phyloP scores from a whole-genome alignment of 1,284 basidiomycete genomes.

The Cerrena zonata region DNA sequence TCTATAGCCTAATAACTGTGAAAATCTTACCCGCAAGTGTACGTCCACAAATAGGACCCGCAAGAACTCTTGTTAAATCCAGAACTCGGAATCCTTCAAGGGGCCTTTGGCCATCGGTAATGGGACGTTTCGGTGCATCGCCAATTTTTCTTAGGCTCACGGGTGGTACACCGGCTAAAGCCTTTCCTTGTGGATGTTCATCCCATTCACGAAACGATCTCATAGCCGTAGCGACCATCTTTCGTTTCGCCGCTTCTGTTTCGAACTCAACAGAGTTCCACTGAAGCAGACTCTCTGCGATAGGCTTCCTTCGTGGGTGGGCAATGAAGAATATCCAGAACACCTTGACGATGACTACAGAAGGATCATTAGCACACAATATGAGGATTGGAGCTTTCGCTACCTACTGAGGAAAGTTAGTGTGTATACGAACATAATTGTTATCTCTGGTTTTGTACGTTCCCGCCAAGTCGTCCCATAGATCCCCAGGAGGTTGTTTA shows the following conservation, averaged over 20 bases:
- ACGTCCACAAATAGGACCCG: constrained; percentile 52
- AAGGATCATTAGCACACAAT: too few relatives aligned
- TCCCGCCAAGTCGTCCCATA: constrained; percentile 51
- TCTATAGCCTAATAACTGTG: neutral
- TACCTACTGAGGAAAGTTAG: constrained; percentile 59
- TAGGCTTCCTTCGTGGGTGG: constrained; percentile 32
- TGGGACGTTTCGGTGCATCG: constrained; percentile 38
- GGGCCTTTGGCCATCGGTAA: constrained; percentile 24
- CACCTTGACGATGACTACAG: constrained; percentile 46
- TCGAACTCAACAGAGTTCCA: constrained; percentile 52
- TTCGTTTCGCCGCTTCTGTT: constrained; percentile 37
- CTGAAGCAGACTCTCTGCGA: constrained; percentile 36
- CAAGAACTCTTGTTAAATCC: constrained; percentile 55
- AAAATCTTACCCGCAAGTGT: constrained; percentile 45
- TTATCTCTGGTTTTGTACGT: constrained; percentile 48
- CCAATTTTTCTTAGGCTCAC: constrained; percentile 42
- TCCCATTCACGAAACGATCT: constrained; percentile 51
- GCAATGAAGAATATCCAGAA: constrained; percentile 41
- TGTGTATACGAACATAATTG: constrained; percentile 51
- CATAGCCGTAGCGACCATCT: constrained; percentile 50
- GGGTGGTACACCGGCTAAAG: constrained; percentile 34
- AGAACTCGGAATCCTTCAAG: constrained; percentile 49
- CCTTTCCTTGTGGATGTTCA: constrained; percentile 41
- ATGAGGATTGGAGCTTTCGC: neutral
- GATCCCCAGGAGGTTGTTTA: constrained; percentile 24